Percentiles rank a stretch among this genome's conserved stretches.
Evolutionary conservation across 345 rosid species (phyloP).

Genomic region (Aurinia saxatilis): DNA sequence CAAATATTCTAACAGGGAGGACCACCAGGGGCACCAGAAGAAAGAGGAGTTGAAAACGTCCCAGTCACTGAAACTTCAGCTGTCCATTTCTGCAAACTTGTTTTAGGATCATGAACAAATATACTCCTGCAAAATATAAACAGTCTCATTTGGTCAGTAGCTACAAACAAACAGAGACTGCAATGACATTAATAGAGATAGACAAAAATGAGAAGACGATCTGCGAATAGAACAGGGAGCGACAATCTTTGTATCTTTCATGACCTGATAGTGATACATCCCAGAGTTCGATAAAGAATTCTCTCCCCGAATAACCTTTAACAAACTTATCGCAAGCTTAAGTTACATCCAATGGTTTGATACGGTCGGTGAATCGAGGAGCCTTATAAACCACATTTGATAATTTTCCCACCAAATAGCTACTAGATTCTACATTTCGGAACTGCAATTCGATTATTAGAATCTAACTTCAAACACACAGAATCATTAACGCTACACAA

Average conservation of each 20-base stretch:
- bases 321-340: background rate
- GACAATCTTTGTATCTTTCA: constrained; percentile 93
- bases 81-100: constrained; percentile 96
- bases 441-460: no score
- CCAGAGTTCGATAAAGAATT: constrained; percentile 98
- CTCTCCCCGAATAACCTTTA: constrained; percentile 88
- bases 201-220: constrained; percentile 20
- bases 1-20: no score
- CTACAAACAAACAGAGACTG: no score
- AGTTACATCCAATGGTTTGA: constrained; percentile 85
- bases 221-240: constrained; percentile 89
- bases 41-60: constrained; percentile 90
- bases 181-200: constrained; percentile 1
- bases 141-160: background rate
- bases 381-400: constrained; percentile 34
- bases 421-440: background rate
- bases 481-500: no score
- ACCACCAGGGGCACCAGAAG: constrained; percentile 89
- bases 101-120: constrained; percentile 91
- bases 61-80: constrained; percentile 79
- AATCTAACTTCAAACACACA: no score
- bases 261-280: constrained; percentile 99
- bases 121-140: constrained; percentile 62
- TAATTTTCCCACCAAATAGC: background rate
- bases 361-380: constrained; percentile 59